Conservation (phyloP, 208 protist species). For the Trypanosoma cruzi region DNA sequence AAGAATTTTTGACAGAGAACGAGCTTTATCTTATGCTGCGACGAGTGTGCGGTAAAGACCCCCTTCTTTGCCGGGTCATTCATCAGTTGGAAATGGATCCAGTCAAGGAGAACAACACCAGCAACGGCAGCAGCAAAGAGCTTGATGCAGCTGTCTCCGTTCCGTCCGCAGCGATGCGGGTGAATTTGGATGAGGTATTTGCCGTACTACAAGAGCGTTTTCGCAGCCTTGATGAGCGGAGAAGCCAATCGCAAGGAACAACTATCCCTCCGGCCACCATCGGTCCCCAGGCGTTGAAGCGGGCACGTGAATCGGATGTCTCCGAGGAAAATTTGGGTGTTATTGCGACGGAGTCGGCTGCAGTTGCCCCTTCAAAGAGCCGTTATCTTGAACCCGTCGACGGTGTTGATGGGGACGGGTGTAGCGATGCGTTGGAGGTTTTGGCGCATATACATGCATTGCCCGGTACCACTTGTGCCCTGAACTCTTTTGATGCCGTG, state of each 20-base stretch:
- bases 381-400: neutral
- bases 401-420: constrained; percentile 3
- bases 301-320: neutral
- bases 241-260: neutral
- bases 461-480: constrained; percentile 31
- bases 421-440: constrained; percentile 44
- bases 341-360: neutral
- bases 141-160: neutral
- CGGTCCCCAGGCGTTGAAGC: neutral
- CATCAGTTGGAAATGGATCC: constrained; percentile 10
- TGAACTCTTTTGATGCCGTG: constrained; percentile 35
- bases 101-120: neutral
- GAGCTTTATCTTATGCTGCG: constrained; percentile 21
- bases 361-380: neutral
- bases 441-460: constrained; percentile 41
- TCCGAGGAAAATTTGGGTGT: neutral
- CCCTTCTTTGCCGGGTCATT: constrained; percentile 11
- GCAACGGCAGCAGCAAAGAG: neutral
- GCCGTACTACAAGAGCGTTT: constrained; percentile 41
- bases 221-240: neutral
- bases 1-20: constrained; percentile 3
- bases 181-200: constrained; percentile 36
- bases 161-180: neutral
- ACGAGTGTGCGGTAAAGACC: constrained; percentile 3
- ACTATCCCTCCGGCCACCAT: neutral